These are phyloP conservation scores for Phaeosphaeriaceae sp. DNA, from an alignment of 2,329 filamentous ascomycete genomes.

Conservation along the genomic window DNA sequence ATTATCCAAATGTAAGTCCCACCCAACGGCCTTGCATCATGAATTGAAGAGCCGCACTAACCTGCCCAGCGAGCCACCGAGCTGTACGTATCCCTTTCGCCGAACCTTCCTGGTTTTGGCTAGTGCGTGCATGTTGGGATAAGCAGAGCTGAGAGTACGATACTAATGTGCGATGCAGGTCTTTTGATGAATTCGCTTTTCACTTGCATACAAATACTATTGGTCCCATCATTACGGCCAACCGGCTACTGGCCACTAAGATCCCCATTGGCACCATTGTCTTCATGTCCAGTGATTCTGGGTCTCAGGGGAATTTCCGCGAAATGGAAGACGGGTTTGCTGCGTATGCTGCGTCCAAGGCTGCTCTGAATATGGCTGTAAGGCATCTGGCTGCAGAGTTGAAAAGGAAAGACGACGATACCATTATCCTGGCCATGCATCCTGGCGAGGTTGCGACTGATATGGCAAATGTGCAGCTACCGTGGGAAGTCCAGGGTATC, in stretches of 20 bases:
- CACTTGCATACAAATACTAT: conserved; percentile 66
- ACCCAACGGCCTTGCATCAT: conserved; percentile 2
- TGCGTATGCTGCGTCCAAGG: conserved; percentile 64
- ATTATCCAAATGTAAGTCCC: conserved; percentile 62
- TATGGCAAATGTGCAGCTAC: conserved; percentile 60
- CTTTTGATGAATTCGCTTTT: conserved; percentile 61
- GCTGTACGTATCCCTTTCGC: conserved; percentile 48
- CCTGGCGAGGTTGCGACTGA: conserved; percentile 65
- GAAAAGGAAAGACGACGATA: conserved; percentile 57
- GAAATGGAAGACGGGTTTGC: conserved; percentile 66
- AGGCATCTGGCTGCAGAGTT: conserved; percentile 64
- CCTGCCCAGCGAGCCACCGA: conserved; percentile 57
- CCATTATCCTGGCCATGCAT: conserved; percentile 62
- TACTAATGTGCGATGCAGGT: conserved; percentile 43
- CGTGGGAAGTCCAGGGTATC: conserved; percentile 61
- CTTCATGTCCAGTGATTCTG: conserved; percentile 65
- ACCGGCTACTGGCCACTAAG: conserved; percentile 57
- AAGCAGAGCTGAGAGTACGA: conserved; percentile 10
- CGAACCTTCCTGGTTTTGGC: conserved; percentile 25
- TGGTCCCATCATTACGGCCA: conserved; percentile 64
- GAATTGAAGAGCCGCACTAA: conserved; percentile 30
- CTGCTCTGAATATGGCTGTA: conserved; percentile 64
- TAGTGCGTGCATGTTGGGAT: conserved; percentile 27
- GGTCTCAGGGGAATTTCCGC: conserved; percentile 59
- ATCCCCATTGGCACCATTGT: conserved; percentile 59